Percentiles rank a stretch among this genome's conserved stretches.
Evolutionary conservation across 306 rosid genomes (phyloP).

Genomic region (Vachellia pachyceras): DNA sequence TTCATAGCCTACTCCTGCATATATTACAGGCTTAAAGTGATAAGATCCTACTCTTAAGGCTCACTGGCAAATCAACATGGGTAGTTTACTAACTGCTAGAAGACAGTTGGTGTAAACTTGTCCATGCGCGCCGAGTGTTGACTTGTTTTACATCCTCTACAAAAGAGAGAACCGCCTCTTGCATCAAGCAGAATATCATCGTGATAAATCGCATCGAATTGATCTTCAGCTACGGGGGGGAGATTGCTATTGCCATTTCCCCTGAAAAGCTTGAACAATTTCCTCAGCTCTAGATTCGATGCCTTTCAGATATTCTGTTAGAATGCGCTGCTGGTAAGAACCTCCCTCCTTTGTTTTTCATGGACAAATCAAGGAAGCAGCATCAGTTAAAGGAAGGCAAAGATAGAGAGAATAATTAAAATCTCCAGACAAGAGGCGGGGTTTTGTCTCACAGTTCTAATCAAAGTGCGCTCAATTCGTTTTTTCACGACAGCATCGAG

Average conservation of each 20-base stretch:
- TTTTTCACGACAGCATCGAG: slow-evolving; percentile 72
- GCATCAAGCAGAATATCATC: slow-evolving; percentile 38
- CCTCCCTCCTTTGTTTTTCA: slow-evolving; percentile 77
- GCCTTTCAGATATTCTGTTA: slow-evolving; percentile 81
- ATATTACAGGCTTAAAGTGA: slow-evolving; percentile 29
- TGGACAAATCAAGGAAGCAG: slow-evolving; percentile 29
- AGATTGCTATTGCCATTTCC: slow-evolving; percentile 48
- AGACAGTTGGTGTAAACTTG: slow-evolving; percentile 31
- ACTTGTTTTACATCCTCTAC: slow-evolving; percentile 23
- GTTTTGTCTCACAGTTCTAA: slow-evolving; percentile 76
- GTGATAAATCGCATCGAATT: slow-evolving; percentile 26
- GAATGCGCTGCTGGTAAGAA: slow-evolving; percentile 87
- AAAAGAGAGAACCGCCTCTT: slow-evolving; percentile 9
- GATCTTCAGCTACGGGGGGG: slow-evolving; percentile 19
- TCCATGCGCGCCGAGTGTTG: slow-evolving; percentile 12
- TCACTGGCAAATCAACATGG: slow-evolving; percentile 15
- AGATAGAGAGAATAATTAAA: neutral
- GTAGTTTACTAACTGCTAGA: slow-evolving; percentile 29
- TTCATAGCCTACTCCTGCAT: neutral
- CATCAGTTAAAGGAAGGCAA: slow-evolving; percentile 27
- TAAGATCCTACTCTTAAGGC: slow-evolving; percentile 24
- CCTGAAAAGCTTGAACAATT: slow-evolving; percentile 68
- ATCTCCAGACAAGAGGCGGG: neutral
- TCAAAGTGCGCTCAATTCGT: slow-evolving; percentile 84
- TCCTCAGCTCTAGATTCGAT: slow-evolving; percentile 78